Conservation (phyloP, 495 filamentous ascomycete species). For the Cercophora sp. region DNA sequence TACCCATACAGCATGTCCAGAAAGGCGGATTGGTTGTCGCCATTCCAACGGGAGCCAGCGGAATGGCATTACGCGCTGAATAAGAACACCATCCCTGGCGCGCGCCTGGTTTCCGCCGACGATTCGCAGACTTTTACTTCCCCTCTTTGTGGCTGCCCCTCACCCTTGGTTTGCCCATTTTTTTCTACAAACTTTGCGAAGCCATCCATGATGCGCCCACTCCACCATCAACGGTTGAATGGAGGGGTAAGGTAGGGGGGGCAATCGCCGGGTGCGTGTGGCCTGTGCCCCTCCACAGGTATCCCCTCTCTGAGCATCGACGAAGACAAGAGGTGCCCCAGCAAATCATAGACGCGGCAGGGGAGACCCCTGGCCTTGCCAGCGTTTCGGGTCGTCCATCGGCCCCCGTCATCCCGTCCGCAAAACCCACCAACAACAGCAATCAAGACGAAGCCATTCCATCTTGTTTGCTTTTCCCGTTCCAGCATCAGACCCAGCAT, state of each 20-base stretch:
- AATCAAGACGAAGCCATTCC: no score
- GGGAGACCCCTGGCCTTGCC: conserved; percentile 2
- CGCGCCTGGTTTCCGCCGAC: conserved; percentile 17
- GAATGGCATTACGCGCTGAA: conserved; percentile 16
- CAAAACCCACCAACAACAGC: no score
- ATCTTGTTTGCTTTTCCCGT: no score
- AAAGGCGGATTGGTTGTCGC: not conserved
- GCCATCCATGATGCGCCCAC: no score
- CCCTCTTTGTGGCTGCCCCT: not conserved
- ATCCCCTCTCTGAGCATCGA: no score
- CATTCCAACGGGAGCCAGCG: conserved; percentile 4
- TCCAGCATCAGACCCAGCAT: no score
- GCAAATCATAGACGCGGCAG: conserved; percentile 5
- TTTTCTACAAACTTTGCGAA: no score
- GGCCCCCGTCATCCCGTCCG: not conserved
- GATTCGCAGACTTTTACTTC: conserved; percentile 11
- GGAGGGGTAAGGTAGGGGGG: no score
- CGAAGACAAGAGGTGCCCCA: no score
- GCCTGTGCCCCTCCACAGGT: no score
- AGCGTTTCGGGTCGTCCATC: conserved; percentile 1
- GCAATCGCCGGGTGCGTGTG: no score
- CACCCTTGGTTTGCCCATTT: not conserved
- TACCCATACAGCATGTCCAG: no score
- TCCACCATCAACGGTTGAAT: not conserved
- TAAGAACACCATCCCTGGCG: conserved; percentile 4